Base-by-base conservation (phyloP, 2,329 filamentous ascomycete genomes). In the Alternaria postmessia region DNA sequence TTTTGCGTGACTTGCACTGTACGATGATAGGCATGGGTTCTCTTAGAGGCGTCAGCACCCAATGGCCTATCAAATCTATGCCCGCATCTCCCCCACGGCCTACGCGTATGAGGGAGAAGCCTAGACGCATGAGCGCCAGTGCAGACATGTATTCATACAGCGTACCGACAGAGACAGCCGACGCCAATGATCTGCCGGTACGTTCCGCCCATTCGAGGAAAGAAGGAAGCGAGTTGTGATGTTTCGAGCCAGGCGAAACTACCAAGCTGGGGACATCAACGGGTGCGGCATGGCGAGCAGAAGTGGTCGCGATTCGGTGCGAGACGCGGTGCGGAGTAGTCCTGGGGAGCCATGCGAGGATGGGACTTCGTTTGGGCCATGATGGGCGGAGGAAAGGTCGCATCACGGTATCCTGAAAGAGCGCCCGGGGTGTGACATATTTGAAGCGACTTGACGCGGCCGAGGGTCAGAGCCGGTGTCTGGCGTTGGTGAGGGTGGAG, bases 61-160 rank as follows among this genome's bases (percentile, higher is more conserved):
- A 94, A 3, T 84, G 84, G 0, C 92, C 91, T 0, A 93, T 79
- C 1, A 94, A 83, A 73, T 94, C 92, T 68, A 92, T 91, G 38
- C 92, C 91, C 59, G 82, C 84, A 77, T 94, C 91, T 1, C 85
- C 87, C 3, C 81, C 80, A 36, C 89, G 86, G 28, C 91, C 92
- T 2, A 90, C 84, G 32, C 91, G 86, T 47, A 81, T 81, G 34
- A 94, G 82, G 22, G 80, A 78, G 79, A 94, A 91, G 54, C 89
- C 88, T 53, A 91, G 85, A 1, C 79, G 78, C 3, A 83, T 70
- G 0, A 94, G 83, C 1, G 85, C 79, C 4, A 78, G 74, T 6
- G 85, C 84, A 3, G 88, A 86, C 0, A 82, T 87, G 80, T 94
- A 94, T 77, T 95, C 92, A 80, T 91, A 94, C 74, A 86, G 86